phyloP scores from a whole-genome alignment of 2,329 filamentous ascomycete species.

The Monosporascus cannonballus region DNA sequence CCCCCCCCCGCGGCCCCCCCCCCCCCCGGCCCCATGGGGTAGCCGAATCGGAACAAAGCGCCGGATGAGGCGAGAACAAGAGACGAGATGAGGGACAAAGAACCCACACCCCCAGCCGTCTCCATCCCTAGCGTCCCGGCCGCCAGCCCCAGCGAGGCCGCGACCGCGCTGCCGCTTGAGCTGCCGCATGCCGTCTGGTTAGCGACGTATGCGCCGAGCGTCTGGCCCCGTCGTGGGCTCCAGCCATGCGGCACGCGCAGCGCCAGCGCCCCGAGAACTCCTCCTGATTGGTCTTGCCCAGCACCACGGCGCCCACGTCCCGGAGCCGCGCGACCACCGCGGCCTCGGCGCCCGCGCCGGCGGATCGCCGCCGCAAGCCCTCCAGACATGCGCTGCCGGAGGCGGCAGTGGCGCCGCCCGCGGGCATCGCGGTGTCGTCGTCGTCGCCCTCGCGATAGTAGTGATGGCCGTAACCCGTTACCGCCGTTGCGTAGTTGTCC shows the following conservation, averaged over 20 bases:
- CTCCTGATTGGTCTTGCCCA: conserved; percentile 54
- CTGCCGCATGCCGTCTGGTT: conserved; percentile 56
- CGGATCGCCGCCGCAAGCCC: background rate
- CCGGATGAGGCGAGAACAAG: too few species aligned
- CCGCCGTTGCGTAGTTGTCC: conserved; percentile 54
- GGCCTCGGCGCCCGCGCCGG: conserved; percentile 2
- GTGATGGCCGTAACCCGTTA: too few species aligned
- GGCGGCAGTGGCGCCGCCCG: conserved; percentile 42
- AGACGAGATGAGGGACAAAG: too few species aligned
- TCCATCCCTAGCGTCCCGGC: conserved; percentile 56
- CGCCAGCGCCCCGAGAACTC: conserved; percentile 53
- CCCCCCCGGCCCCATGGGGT: too few species aligned
- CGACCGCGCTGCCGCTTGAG: conserved; percentile 55
- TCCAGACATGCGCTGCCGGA: conserved; percentile 10
- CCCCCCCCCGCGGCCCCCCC: too few species aligned
- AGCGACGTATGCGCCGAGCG: conserved; percentile 52
- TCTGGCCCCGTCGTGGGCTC: conserved; percentile 58
- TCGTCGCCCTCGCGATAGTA: too few species aligned
- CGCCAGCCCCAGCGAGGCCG: conserved; percentile 53
- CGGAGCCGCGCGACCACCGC: conserved; percentile 49
- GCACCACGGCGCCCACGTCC: conserved; percentile 48
- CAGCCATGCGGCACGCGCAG: conserved; percentile 52
- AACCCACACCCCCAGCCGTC: conserved; percentile 47
- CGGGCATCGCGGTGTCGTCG: background rate
- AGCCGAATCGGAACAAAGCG: too few species aligned